phyloP scores from a whole-genome alignment of 768 basidiomycete species.

The Calocybe cyanea region DNA sequence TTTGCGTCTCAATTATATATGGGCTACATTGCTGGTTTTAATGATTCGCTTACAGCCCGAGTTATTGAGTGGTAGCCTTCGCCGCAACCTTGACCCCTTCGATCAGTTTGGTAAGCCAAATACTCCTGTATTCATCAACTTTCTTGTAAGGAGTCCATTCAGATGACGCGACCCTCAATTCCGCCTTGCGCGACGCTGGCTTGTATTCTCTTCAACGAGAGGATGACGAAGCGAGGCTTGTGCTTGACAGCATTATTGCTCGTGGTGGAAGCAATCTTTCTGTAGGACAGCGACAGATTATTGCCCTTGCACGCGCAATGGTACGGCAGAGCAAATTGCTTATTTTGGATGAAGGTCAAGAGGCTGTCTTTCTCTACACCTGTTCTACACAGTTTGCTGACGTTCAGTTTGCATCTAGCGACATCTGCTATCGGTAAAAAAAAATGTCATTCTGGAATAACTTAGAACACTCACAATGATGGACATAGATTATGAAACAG shows the following conservation, averaged over 20 bases:
- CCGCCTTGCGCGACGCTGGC: slow-evolving; percentile 36
- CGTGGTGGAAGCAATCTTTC: slow-evolving; percentile 68
- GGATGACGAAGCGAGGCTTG: slow-evolving; percentile 43
- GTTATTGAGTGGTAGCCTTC: slow-evolving; percentile 55
- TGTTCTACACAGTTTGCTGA: slow-evolving; percentile 24
- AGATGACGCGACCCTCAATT: slow-evolving; percentile 39
- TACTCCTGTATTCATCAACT: background rate
- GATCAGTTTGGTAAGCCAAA: slow-evolving; percentile 35
- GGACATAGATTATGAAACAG: slow-evolving; percentile 50
- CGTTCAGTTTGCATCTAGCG: slow-evolving; percentile 28
- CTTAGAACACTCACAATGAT: background rate
- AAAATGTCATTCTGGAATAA: background rate
- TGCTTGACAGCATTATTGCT: slow-evolving; percentile 39
- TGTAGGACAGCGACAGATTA: slow-evolving; percentile 72
- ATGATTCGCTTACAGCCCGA: slow-evolving; percentile 29
- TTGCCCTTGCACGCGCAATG: slow-evolving; percentile 62
- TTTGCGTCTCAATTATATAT: slow-evolving; percentile 14
- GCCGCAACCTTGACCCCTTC: slow-evolving; percentile 66
- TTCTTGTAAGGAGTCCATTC: background rate
- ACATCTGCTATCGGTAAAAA: slow-evolving; percentile 45
- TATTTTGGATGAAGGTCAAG: slow-evolving; percentile 54
- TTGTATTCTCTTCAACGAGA: slow-evolving; percentile 32
- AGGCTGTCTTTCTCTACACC: slow-evolving; percentile 16
- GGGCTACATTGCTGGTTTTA: background rate
- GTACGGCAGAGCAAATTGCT: slow-evolving; percentile 54